Evolutionary conservation across 2,329 filamentous ascomycete genomes (phyloP).

Genomic region (Aureobasidium sp.): DNA sequence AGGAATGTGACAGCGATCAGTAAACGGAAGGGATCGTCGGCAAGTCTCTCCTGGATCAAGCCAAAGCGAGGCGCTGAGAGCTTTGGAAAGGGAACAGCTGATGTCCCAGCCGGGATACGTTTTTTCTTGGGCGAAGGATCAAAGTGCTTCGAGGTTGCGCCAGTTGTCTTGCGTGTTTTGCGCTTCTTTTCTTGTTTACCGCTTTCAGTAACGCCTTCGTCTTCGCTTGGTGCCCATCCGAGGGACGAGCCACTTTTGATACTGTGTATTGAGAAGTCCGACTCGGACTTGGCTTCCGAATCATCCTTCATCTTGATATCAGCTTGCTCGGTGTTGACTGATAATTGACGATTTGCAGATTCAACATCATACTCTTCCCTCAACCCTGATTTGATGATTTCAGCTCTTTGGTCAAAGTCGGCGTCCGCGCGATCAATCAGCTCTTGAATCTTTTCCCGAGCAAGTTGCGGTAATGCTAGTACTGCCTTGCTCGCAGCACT

Average conservation of each 20-base stretch:
- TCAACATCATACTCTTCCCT: slow-evolving; percentile 5
- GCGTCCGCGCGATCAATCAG: slow-evolving; percentile 4
- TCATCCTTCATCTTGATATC: slow-evolving; percentile 1
- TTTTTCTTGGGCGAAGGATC: slow-evolving; percentile 23
- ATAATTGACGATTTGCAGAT: slow-evolving; percentile 4
- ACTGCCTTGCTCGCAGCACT: not conserved
- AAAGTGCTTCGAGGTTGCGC: slow-evolving; percentile 30
- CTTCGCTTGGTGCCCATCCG: slow-evolving; percentile 8
- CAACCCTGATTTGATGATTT: not conserved
- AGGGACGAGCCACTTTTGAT: not conserved
- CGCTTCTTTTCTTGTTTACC: not conserved
- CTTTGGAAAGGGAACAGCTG: slow-evolving; percentile 56
- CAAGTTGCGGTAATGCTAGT: not conserved
- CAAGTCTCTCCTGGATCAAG: slow-evolving; percentile 75
- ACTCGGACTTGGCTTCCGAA: not conserved
- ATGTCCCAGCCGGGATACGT: slow-evolving; percentile 31
- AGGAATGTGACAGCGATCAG: slow-evolving; percentile 79
- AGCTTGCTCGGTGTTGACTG: not conserved
- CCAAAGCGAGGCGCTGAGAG: slow-evolving; percentile 61
- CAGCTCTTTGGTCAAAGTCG: not conserved
- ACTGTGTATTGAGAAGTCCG: not conserved
- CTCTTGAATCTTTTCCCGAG: not conserved
- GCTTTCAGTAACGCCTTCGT: slow-evolving; percentile 5
- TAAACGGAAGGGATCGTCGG: slow-evolving; percentile 68
- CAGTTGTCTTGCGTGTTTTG: slow-evolving; percentile 24